Conservation (phyloP, 2,329 filamentous ascomycete species). For the Hypomyces rosellus region DNA sequence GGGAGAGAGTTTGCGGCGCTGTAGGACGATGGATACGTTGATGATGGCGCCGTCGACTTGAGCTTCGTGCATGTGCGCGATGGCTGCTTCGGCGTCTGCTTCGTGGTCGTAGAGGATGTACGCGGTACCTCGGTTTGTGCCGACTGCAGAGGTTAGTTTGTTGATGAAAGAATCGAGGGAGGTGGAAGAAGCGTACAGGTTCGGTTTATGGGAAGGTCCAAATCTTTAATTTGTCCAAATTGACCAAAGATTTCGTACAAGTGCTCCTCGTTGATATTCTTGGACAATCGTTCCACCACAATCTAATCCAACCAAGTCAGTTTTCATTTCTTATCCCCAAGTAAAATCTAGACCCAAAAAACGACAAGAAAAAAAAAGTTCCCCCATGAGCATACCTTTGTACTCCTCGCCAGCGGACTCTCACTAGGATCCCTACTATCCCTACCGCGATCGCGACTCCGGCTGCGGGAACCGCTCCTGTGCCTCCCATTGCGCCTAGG, state of each 20-base stretch:
- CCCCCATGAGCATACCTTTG: slow-evolving; percentile 41
- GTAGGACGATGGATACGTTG: slow-evolving; percentile 82
- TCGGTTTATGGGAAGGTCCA: slow-evolving; percentile 86
- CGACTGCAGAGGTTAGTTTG: slow-evolving; percentile 45
- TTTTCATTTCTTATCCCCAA: not conserved
- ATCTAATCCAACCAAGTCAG: slow-evolving; percentile 51
- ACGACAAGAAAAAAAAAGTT: no score
- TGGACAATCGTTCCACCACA: slow-evolving; percentile 91
- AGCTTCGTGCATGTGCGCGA: slow-evolving; percentile 97
- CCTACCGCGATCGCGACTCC: slow-evolving; percentile 29
- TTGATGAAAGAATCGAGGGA: not conserved
- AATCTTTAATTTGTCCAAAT: slow-evolving; percentile 78
- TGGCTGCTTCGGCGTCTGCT: slow-evolving; percentile 76
- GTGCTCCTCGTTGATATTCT: slow-evolving; percentile 86
- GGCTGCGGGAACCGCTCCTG: slow-evolving; percentile 23
- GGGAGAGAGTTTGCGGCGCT: slow-evolving; percentile 73
- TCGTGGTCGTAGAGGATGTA: slow-evolving; percentile 81
- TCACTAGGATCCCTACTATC: slow-evolving; percentile 31
- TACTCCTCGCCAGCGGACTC: slow-evolving; percentile 38
- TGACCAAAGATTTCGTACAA: slow-evolving; percentile 85
- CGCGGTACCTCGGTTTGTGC: slow-evolving; percentile 85
- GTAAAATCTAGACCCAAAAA: no score
- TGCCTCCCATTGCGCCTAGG: slow-evolving; percentile 29
- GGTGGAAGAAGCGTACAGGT: slow-evolving; percentile 53
- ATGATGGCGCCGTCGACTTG: slow-evolving; percentile 79